A percentile compares a stretch with the other conserved stretches of the same genome.
These are phyloP conservation scores for Cucurbita pepo DNA, from an alignment of 306 rosid species.

Conservation along the genomic window DNA sequence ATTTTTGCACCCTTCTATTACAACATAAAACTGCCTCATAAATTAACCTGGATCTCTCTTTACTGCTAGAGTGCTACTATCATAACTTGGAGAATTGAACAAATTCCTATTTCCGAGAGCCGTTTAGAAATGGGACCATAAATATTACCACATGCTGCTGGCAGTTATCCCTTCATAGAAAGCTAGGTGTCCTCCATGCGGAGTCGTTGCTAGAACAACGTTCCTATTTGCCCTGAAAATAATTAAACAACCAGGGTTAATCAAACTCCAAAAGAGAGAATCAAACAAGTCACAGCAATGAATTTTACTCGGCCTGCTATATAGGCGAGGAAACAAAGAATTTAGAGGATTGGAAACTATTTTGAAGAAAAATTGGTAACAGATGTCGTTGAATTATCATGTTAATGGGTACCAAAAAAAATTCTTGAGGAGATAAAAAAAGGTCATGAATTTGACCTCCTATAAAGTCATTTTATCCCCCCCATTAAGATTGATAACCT, in stretches of 20 bases:
- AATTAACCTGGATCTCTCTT: neutral
- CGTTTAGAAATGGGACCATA: neutral
- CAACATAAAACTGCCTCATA: neutral
- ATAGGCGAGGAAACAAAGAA: neutral
- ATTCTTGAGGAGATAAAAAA: neutral
- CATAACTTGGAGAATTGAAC: neutral
- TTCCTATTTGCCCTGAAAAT: slow-evolving; percentile 11
- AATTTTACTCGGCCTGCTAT: neutral
- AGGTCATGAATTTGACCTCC: neutral
- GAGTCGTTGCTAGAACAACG: slow-evolving; percentile 8
- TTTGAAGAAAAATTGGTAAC: neutral
- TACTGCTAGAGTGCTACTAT: neutral
- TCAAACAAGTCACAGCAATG: neutral
- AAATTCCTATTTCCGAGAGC: neutral
- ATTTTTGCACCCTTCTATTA: neutral
- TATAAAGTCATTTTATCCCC: neutral
- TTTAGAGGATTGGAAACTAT: neutral
- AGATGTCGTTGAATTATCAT: neutral
- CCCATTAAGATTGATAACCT: neutral
- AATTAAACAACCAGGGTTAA: neutral
- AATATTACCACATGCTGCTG: slow-evolving; percentile 6
- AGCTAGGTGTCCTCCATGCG: slow-evolving; percentile 9
- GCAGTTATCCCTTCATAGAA: slow-evolving; percentile 10
- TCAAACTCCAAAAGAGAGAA: neutral
- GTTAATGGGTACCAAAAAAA: slow-evolving; percentile 10